Base-by-base conservation (phyloP, 2,329 filamentous ascomycete species). In the Calonectria ilicicola region DNA sequence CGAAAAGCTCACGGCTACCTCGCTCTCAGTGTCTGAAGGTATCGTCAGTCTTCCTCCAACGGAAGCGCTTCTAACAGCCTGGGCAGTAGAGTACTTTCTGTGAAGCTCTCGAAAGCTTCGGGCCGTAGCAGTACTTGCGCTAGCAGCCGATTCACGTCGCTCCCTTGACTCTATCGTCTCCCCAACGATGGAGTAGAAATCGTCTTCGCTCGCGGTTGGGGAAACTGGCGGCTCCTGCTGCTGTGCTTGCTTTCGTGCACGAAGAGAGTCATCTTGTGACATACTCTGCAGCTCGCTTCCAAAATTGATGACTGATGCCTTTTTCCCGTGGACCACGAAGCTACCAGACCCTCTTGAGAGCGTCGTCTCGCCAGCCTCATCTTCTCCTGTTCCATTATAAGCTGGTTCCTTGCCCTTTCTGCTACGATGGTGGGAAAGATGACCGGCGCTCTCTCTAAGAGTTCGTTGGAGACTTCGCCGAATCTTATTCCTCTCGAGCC, bases 281-380 rank as follows among this genome's bases (percentile, higher is more conserved):
- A 96, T 91, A 72, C 90, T 93, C 79, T 96, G 93, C 86, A 98
- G 92, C 78, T 98, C 96, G n/a, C 93, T 92, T 10, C 96, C 95
- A 81, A 99, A 97, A n/a, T 95, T 97, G 77, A 99, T 95, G 69
- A 99, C 94, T 1, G 95, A 98, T 3, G 97, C 97, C 84, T 99
- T 98, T 87, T 98, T 99, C 73, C 97, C 96, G 80, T 99, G 97
- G 5, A 99, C 93, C 5, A 97, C 98, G 83, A 99, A 99, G 79
- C 95, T 98, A 6, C 95, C 95, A 15, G 94, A 91, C 15, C 93
- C 93, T 60, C 97, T 92, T 8, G 93, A 88, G 15, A 99, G 88
- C 14, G 93, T 92, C 77, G 95, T 93, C 44, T 93, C 86, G 85
- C 89, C 79, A 74, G 83, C 75, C 74, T 81, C 71, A 79, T 88